Evolutionary conservation across 345 rosid species (phyloP).

Genomic region (Salix purpurea): DNA sequence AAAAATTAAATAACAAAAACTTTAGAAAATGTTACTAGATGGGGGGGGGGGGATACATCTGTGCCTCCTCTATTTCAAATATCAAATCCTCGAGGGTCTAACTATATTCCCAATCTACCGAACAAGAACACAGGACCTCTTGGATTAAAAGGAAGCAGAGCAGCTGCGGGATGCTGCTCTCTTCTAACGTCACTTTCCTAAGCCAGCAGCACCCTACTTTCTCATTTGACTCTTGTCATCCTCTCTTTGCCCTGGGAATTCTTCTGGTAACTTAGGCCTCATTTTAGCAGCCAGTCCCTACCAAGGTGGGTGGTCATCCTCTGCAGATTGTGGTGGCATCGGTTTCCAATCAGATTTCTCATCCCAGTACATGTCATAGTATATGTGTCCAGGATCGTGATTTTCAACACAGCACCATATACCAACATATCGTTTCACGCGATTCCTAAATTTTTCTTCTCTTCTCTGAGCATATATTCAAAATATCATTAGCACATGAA

Average conservation of each 20-base stretch:
- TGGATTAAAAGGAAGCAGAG: too few species aligned
- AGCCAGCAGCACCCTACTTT: background rate
- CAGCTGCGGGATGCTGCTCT: background rate
- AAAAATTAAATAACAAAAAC: background rate
- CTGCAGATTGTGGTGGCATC: slow-evolving; percentile 60
- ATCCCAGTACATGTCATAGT: slow-evolving; percentile 96
- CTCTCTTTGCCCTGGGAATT: background rate
- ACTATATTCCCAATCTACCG: background rate
- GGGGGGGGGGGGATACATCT: background rate
- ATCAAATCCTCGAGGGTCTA: background rate
- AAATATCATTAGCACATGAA: slow-evolving; percentile 10
- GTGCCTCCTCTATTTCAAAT: background rate
- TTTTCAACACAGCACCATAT: slow-evolving; percentile 90
- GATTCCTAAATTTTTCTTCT: slow-evolving; percentile 70
- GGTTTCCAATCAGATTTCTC: slow-evolving; percentile 95
- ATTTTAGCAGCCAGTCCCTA: background rate
- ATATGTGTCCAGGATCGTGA: slow-evolving; percentile 82
- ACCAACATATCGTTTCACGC: slow-evolving; percentile 74
- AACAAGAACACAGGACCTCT: background rate
- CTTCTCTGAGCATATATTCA: slow-evolving; percentile 36
- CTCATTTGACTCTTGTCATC: background rate
- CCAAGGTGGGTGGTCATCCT: slow-evolving; percentile 71
- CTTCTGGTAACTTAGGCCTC: background rate
- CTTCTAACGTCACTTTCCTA: background rate
- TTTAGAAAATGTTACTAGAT: background rate